Conservation (phyloP, 2,329 filamentous ascomycete species). For the Calonectria hawksworthii region DNA sequence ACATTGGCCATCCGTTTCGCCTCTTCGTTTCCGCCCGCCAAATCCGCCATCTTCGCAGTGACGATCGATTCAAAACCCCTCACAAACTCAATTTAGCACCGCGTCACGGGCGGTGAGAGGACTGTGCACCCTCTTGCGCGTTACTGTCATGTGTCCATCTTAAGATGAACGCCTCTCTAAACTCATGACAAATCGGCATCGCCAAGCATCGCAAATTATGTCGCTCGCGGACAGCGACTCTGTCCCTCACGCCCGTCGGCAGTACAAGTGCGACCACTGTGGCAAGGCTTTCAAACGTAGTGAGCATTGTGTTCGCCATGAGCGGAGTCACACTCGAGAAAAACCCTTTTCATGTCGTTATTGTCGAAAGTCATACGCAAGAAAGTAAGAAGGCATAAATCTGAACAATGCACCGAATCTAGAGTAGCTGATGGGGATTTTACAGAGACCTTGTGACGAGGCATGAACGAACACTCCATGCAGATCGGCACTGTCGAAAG, state of each 20-base stretch:
- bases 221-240: not conserved
- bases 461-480: conserved; percentile 32
- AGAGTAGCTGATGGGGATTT: not conserved
- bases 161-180: not conserved
- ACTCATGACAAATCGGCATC: not conserved
- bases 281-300: conserved; percentile 33
- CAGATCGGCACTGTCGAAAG: not conserved
- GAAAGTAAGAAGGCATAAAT: conserved; percentile 14
- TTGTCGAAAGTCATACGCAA: conserved; percentile 31
- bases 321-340: conserved; percentile 33
- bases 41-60: no score
- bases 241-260: not conserved
- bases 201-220: not conserved
- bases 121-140: no score
- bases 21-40: no score
- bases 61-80: no score
- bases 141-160: no score
- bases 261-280: conserved; percentile 30
- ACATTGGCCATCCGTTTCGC: no score
- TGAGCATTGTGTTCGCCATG: conserved; percentile 38
- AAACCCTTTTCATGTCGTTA: conserved; percentile 35
- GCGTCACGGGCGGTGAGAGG: no score
- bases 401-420: not conserved
- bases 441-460: conserved; percentile 32
- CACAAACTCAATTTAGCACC: no score